These are phyloP conservation scores for Effrenium voratum DNA, from an alignment of 73 alveolate genomes.

Conservation along the genomic window DNA sequence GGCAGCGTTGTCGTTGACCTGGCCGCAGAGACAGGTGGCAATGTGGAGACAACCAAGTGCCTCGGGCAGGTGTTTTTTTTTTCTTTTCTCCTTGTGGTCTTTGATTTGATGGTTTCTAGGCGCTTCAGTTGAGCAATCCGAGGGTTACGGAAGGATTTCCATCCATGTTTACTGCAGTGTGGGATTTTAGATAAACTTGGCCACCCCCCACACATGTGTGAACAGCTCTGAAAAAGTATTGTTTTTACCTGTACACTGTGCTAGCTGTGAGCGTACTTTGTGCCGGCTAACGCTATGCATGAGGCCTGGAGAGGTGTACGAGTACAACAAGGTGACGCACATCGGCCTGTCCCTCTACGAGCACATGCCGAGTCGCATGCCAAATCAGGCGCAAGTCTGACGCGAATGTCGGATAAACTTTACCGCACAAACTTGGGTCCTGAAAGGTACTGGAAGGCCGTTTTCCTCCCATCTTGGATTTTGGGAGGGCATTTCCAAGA, in stretches of 20 bases:
- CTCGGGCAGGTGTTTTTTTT: neutral
- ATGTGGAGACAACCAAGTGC: slow-evolving; percentile 64
- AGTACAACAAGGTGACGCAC: slow-evolving; percentile 92
- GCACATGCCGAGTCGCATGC: slow-evolving; percentile 95
- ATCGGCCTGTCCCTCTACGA: slow-evolving; percentile 86
- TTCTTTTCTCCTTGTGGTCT: neutral
- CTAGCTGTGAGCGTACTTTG: neutral
- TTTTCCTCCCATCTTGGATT: too few species aligned
- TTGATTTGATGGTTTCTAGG: neutral
- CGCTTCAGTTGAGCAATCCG: neutral
- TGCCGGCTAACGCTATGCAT: neutral
- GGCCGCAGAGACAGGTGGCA: slow-evolving; percentile 97
- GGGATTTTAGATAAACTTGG: too few species aligned
- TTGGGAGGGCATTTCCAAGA: too few species aligned
- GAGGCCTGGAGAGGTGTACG: slow-evolving; percentile 75
- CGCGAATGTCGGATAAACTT: neutral
- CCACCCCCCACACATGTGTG: too few species aligned
- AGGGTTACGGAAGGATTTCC: neutral
- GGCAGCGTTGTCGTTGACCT: slow-evolving; percentile 97
- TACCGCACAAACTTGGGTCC: neutral
- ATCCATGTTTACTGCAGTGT: neutral
- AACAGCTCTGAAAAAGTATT: too few species aligned
- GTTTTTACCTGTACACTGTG: too few species aligned
- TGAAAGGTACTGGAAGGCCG: too few species aligned
- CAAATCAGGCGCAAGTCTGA: slow-evolving; percentile 52